These are phyloP conservation scores for Helicocarpus griseus DNA, from an alignment of 2,329 filamentous ascomycete genomes.

Conservation along the genomic window DNA sequence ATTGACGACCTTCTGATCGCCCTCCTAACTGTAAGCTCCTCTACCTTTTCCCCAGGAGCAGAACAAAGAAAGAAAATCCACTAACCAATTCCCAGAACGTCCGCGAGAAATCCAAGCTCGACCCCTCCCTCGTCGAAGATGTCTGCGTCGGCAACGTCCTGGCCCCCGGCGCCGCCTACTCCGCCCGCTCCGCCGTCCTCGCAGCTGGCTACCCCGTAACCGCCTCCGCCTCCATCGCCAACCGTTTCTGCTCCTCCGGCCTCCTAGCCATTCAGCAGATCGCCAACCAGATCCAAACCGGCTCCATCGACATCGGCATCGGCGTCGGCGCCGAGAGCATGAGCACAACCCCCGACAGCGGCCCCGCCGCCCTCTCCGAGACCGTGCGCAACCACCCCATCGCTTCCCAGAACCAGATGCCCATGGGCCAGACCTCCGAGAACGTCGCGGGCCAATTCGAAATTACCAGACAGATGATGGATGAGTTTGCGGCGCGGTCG, in stretches of 20 bases:
- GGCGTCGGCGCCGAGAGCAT: constrained; percentile 91
- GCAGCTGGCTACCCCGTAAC: constrained; percentile 77
- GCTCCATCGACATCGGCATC: constrained; percentile 87
- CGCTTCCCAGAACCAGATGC: constrained; percentile 82
- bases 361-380: constrained; percentile 73
- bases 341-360: constrained; percentile 74
- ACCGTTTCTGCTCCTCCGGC: constrained; percentile 84
- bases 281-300: constrained; percentile 76
- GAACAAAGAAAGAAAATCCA: neutral
- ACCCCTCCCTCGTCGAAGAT: constrained; percentile 79
- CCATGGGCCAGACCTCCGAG: constrained; percentile 89
- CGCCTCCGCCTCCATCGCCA: constrained; percentile 69
- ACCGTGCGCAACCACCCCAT: constrained; percentile 64
- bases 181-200: constrained; percentile 76
- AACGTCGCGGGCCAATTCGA: constrained; percentile 73
- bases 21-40: constrained; percentile 24
- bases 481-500: constrained; percentile 73
- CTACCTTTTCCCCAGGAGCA: neutral
- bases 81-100: constrained; percentile 45
- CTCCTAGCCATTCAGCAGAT: constrained; percentile 84
- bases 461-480: constrained; percentile 61
- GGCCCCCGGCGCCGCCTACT: constrained; percentile 78
- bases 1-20: constrained; percentile 29
- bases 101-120: constrained; percentile 73
- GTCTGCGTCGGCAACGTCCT: constrained; percentile 81